These are phyloP conservation scores for Multifurca ochricompacta DNA, from an alignment of 768 basidiomycete species.

Conservation along the genomic window DNA sequence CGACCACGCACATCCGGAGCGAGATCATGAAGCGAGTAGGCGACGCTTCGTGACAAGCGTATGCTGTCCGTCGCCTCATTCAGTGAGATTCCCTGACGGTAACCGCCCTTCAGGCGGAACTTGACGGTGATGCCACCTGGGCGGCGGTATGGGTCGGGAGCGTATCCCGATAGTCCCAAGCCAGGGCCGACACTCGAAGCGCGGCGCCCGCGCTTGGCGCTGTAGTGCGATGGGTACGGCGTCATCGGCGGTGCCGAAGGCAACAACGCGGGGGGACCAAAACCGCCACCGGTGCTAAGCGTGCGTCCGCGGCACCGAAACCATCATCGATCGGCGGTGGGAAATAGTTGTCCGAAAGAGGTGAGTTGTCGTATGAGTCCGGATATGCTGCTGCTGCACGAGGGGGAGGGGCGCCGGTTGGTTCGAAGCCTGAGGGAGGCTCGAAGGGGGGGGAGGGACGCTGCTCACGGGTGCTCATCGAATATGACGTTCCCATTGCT, in stretches of 20 bases:
- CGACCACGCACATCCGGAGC: slow-evolving; percentile 8
- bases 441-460: background rate
- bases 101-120: slow-evolving; percentile 17
- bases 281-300: slow-evolving; percentile 14
- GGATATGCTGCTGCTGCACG: slow-evolving; percentile 5
- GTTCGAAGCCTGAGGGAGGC: slow-evolving; percentile 1
- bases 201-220: slow-evolving; percentile 11
- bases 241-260: slow-evolving; percentile 15
- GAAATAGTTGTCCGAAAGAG: slow-evolving; percentile 13
- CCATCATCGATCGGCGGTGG: slow-evolving; percentile 11
- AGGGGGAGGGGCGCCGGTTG: background rate
- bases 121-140: slow-evolving; percentile 4
- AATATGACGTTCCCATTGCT: slow-evolving; percentile 6
- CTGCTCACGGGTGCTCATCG: slow-evolving; percentile 15
- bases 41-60: slow-evolving; percentile 5
- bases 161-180: background rate
- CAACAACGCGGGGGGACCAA: slow-evolving; percentile 9
- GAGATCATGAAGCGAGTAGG: slow-evolving; percentile 15
- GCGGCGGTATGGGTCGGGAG: background rate
- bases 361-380: slow-evolving; percentile 18
- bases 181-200: slow-evolving; percentile 17
- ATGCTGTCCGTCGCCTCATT: slow-evolving; percentile 9
- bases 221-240: slow-evolving; percentile 11
- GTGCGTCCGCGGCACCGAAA: slow-evolving; percentile 7
- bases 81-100: slow-evolving; percentile 13